These are phyloP conservation scores for Xylaria sp. DNA, from an alignment of 2,329 filamentous ascomycete genomes.

Conservation along the genomic window DNA sequence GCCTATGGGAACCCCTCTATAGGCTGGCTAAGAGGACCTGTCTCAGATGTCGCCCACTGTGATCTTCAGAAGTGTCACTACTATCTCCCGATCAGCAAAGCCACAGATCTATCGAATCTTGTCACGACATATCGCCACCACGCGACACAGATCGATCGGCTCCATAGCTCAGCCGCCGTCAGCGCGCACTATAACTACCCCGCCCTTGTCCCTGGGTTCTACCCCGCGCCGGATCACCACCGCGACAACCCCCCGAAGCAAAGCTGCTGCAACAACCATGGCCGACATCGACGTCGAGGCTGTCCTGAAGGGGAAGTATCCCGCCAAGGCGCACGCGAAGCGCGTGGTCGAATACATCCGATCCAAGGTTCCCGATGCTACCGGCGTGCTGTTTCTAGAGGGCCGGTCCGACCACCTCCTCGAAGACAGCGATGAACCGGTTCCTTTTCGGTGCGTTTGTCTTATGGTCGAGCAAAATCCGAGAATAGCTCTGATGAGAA, in stretches of 20 bases:
- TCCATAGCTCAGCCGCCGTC: not conserved
- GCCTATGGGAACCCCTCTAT: not conserved
- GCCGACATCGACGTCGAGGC: constrained; percentile 58
- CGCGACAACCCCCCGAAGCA: constrained; percentile 28
- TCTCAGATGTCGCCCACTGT: constrained; percentile 15
- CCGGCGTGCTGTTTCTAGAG: constrained; percentile 88
- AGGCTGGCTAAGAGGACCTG: constrained; percentile 1
- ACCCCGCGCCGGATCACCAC: constrained; percentile 36
- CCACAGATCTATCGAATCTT: not conserved
- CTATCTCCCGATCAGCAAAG: constrained; percentile 8
- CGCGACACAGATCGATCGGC: constrained; percentile 1
- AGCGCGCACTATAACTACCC: constrained; percentile 40
- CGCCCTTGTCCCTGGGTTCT: constrained; percentile 28
- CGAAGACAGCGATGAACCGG: constrained; percentile 88
- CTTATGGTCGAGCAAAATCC: not conserved
- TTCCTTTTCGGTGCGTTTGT: constrained; percentile 76
- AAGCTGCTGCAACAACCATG: constrained; percentile 39
- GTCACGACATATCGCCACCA: constrained; percentile 2
- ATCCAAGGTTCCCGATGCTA: constrained; percentile 70
- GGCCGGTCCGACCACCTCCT: constrained; percentile 82
- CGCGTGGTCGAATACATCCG: constrained; percentile 84
- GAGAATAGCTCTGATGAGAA: not conserved
- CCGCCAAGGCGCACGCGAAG: constrained; percentile 86
- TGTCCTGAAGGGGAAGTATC: constrained; percentile 73
- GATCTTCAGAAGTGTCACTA: constrained; percentile 7